Evolutionary conservation across 306 rosid genomes (phyloP), one percentile per base, ranked within the genome.

Genomic region (barrel medic (Medicago truncatula)): DNA sequence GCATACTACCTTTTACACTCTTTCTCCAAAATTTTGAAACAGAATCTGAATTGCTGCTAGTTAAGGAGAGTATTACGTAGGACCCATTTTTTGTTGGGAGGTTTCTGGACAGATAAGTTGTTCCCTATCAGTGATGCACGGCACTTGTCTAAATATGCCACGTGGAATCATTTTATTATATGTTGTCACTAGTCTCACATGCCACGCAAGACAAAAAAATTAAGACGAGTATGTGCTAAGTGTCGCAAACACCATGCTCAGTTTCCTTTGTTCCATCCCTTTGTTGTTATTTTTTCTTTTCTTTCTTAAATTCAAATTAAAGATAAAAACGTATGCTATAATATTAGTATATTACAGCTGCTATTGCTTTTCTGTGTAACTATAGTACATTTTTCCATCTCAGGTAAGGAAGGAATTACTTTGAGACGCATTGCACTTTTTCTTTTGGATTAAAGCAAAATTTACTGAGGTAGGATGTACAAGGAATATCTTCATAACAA

Each of bases 71-170:
- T 18, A n/a, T 10, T 66, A 57, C 40, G 65, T 74, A 62, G 86
- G 83, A 23, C 81, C 82, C 65, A 0, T 5, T 6, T 67, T 66
- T 84, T 80, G 80, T 76, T 78, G 80, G 80, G 77, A 61, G 77
- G 70, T 78, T 80, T 77, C 44, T 69, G 64, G 73, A 84, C 83
- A 80, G 31, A 23, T 62, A 73, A 77, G 85, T 80, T 80, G 85
- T 77, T 84, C 82, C 84, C 82, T 77, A 18, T 56, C 1, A 53
- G 41, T 67, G 54, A 67, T 84, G 82, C 86, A 79, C 80, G 83
- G 43, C 77, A 7, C 80, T 83, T 74, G 73, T 69, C 66, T 18
- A 7, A 36, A 31, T 3, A 36, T 46, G 85, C 85, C 87, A 80
- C 85, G 85, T 21, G 70, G 67, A 39, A 1, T 21, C 64, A 67